Percentiles rank a stretch among this genome's conserved stretches.
Conservation (phyloP, 768 basidiomycete species). For the Lactifluus hygrophoroides region DNA sequence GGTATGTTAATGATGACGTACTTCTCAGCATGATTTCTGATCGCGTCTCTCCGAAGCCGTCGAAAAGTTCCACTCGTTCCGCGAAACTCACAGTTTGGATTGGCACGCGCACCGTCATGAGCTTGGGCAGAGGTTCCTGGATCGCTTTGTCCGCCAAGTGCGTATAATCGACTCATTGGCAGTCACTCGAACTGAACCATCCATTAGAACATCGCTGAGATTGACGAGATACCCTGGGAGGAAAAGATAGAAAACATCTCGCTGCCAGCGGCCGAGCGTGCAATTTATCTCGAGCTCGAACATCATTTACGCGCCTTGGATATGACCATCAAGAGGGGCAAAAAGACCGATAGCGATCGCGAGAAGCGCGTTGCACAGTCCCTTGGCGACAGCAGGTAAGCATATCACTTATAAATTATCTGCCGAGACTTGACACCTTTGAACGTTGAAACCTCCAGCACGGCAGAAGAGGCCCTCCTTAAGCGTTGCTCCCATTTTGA, state of each 20-base stretch:
- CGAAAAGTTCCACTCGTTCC: conserved; percentile 94
- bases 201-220: conserved; percentile 84
- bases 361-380: conserved; percentile 82
- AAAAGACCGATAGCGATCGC: conserved; percentile 67
- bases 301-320: conserved; percentile 88
- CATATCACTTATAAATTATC: neutral
- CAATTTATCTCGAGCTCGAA: conserved; percentile 90
- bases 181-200: neutral
- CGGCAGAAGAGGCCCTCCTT: conserved; percentile 86
- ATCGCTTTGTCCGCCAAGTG: conserved; percentile 81
- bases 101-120: conserved; percentile 88
- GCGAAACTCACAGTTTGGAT: conserved; percentile 83
- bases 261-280: conserved; percentile 87
- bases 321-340: conserved; percentile 64
- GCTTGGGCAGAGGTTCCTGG: conserved; percentile 73
- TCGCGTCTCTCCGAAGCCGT: conserved; percentile 42
- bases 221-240: conserved; percentile 85
- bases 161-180: conserved; percentile 18
- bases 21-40: neutral
- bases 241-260: conserved; percentile 53
- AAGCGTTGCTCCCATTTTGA: conserved; percentile 96
- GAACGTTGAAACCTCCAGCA: conserved; percentile 41
- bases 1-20: conserved; percentile 36
- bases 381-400: conserved; percentile 76
- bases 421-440: neutral